phyloP scores from a whole-genome alignment of 2,329 filamentous ascomycete species.

The Alternaria incomplexa region DNA sequence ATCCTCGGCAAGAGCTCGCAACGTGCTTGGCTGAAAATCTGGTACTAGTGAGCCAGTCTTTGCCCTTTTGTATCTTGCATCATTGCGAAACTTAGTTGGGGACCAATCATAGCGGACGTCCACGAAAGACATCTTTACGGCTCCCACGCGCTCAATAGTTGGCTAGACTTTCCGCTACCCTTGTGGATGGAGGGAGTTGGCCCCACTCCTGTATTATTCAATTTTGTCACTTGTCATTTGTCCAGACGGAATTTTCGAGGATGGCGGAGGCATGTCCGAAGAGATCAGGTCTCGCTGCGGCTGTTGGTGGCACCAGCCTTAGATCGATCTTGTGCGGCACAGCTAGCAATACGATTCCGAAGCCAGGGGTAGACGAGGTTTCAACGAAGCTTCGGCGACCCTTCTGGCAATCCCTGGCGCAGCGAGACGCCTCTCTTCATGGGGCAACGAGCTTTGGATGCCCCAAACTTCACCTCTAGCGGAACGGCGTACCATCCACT shows the following conservation, averaged over 20 bases:
- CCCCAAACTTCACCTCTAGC: neutral
- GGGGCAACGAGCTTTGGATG: neutral
- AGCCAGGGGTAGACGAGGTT: conserved; percentile 2
- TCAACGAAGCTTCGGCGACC: neutral
- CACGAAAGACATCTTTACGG: conserved; percentile 1
- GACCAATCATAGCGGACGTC: conserved; percentile 2
- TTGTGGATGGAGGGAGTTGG: neutral
- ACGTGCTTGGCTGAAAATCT: neutral
- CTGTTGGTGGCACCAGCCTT: neutral
- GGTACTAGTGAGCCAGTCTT: neutral
- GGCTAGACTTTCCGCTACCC: neutral
- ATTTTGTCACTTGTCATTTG: neutral
- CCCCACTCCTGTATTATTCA: neutral
- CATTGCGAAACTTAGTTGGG: conserved; percentile 4
- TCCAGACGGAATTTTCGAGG: neutral
- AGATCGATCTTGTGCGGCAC: neutral
- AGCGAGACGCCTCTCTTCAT: neutral
- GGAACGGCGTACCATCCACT: neutral
- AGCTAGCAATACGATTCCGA: neutral
- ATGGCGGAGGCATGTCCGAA: neutral
- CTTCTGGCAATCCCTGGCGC: neutral
- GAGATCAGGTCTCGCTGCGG: neutral
- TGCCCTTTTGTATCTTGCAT: conserved; percentile 4
- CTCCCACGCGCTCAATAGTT: neutral
- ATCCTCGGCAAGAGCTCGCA: neutral